phyloP scores from a whole-genome alignment of 306 rosid genomes.

The Amphicarpaea edgeworthii region DNA sequence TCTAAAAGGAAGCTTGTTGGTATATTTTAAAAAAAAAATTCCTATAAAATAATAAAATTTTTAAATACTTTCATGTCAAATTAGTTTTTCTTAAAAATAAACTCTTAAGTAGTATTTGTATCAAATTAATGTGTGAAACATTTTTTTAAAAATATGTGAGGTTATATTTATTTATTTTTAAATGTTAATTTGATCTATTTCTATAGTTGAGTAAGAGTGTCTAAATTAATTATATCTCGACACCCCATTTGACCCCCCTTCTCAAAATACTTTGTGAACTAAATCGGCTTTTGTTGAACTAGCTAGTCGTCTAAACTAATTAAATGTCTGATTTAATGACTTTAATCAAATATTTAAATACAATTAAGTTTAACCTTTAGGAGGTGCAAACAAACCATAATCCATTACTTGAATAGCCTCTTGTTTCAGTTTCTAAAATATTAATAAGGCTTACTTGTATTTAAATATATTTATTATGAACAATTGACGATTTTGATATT shows the following conservation, averaged over 20 bases:
- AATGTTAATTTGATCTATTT: not conserved
- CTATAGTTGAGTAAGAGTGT: not conserved
- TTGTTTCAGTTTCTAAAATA: not conserved
- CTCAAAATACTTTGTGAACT: too few relatives aligned
- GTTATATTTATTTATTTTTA: not conserved
- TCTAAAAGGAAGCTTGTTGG: not conserved
- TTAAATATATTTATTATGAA: not conserved
- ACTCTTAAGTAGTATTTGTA: not conserved
- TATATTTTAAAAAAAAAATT: not conserved
- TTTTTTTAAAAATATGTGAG: not conserved
- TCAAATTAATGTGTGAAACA: not conserved
- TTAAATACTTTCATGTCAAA: not conserved
- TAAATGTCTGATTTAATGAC: not conserved
- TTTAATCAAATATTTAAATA: not conserved
- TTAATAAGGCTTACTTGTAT: not conserved
- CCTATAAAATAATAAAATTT: not conserved
- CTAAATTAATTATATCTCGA: too few relatives aligned
- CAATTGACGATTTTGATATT: not conserved
- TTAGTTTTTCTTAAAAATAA: not conserved
- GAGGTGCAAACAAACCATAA: not conserved
- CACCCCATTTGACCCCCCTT: too few relatives aligned
- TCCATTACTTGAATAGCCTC: not conserved
- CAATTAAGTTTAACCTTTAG: not conserved
- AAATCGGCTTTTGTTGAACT: not conserved
- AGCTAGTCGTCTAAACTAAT: not conserved